Base-by-base conservation (phyloP, 2,329 filamentous ascomycete genomes). In the Fonsecaea erecta region DNA sequence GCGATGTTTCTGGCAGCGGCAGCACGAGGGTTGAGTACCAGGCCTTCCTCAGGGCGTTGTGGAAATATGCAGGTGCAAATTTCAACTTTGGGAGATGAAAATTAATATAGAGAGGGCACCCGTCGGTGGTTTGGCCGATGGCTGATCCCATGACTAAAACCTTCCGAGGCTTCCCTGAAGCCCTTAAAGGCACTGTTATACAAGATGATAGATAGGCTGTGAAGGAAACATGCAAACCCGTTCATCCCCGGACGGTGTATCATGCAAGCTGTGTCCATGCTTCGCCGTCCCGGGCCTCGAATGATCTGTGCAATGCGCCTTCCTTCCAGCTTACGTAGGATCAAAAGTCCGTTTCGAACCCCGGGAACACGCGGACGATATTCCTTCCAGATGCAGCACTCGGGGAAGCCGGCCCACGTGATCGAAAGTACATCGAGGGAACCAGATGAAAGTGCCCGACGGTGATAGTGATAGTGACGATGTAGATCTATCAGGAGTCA, bases 61-160 rank as follows among this genome's bases (percentile, higher is more conserved):
- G 91, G 77, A 92, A 90, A 73, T 99, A 87, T 79, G 90, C 92
- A 9, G 89, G 88, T 70, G 94, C 93, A 2, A 91, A 97, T 77
- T 96, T 98, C 85, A 87, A 93, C 64, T 87, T 93, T 73, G 93
- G 93, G 30, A 79, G 84, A 73, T 88, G 59, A 63, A 4, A 78
- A 68, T 21, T n/a, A 6, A 40, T 11, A n/a, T n/a, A n/a, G 14
- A 40, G 16, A 18, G 37, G 37, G 28, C 28, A 8, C n/a, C 16
- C n/a, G 18, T 18, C 37, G 37, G 18, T 40, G 37, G 3, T 11
- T 5, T 12, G 14, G 37, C 28, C 28, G 28, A 30, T 30, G 28
- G 28, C 3, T 30, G 28, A 30, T 30, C 28, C 28, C 28, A 30
- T 30, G 28, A 30, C 8, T 30, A 30, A 30, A 40, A 40, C 5